These are phyloP conservation scores for Solanum habrochaites DNA, from an alignment of 257 asterid species.

Conservation along the genomic window DNA sequence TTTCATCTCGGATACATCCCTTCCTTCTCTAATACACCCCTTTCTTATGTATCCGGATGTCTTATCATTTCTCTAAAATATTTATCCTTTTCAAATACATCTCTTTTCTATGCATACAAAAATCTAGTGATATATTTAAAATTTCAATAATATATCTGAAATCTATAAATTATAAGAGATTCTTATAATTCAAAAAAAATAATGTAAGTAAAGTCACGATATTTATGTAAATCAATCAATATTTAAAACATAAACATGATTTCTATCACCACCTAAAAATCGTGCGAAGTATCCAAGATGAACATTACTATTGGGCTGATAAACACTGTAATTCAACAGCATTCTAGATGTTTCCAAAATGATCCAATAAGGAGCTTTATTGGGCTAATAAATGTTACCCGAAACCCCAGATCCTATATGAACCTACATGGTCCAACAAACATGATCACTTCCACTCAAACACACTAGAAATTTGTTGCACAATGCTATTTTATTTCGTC, in stretches of 20 bases:
- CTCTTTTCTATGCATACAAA: no score
- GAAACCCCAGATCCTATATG: neutral
- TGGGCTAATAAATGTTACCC: neutral
- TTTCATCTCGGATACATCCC: no score
- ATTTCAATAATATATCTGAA: no score
- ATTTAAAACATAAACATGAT: neutral
- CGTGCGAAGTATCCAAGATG: neutral
- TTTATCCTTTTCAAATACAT: no score
- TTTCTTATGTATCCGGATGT: accelerated
- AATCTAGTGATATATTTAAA: no score
- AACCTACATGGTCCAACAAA: neutral
- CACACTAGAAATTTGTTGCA: neutral
- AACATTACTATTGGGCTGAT: neutral
- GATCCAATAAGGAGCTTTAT: neutral
- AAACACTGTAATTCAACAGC: neutral
- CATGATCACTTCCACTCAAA: neutral
- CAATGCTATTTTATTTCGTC: no score
- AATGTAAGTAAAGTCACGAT: no score
- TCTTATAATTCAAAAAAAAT: no score
- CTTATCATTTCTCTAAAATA: no score
- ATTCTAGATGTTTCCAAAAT: neutral
- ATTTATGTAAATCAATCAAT: no score
- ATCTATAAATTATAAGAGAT: no score
- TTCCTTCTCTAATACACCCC: no score
- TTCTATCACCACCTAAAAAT: neutral